Evolutionary conservation across 2,329 filamentous ascomycete species (phyloP).

Genomic region (Pyrenophora graminea): DNA sequence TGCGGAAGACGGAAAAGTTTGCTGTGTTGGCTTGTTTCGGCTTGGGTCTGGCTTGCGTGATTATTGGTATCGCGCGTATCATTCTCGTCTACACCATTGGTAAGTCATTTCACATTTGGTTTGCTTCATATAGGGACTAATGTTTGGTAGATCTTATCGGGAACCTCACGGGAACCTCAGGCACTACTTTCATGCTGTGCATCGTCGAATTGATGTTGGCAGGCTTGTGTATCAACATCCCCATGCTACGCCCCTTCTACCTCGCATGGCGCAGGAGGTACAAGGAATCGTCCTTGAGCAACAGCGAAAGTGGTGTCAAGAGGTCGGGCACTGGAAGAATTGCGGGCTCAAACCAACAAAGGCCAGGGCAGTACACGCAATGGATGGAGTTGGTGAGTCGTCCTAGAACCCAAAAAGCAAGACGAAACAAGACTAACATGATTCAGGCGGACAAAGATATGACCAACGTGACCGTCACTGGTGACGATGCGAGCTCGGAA

Average conservation of each 20-base stretch:
- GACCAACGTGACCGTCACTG: slow-evolving; percentile 17
- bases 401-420: background rate
- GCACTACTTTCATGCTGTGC: slow-evolving; percentile 30
- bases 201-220: slow-evolving; percentile 29
- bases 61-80: slow-evolving; percentile 29
- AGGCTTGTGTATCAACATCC: slow-evolving; percentile 30
- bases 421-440: background rate
- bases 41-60: slow-evolving; percentile 21
- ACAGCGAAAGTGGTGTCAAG: slow-evolving; percentile 9
- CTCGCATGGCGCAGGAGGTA: slow-evolving; percentile 24
- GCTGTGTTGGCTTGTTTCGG: slow-evolving; percentile 28
- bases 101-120: background rate
- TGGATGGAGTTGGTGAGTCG: slow-evolving; percentile 29
- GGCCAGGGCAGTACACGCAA: slow-evolving; percentile 22
- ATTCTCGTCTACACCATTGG: slow-evolving; percentile 26
- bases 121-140: background rate
- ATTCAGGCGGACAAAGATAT: slow-evolving; percentile 25
- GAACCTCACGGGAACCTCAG: slow-evolving; percentile 27
- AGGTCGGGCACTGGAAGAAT: slow-evolving; percentile 12
- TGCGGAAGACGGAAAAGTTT: slow-evolving; percentile 30
- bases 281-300: slow-evolving; percentile 15
- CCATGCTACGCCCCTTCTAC: slow-evolving; percentile 30
- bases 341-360: slow-evolving; percentile 6
- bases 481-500: slow-evolving; percentile 27
- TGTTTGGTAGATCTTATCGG: slow-evolving; percentile 19